phyloP scores from a whole-genome alignment of 2,329 filamentous ascomycete genomes.

The Trichothecium sympodiale region DNA sequence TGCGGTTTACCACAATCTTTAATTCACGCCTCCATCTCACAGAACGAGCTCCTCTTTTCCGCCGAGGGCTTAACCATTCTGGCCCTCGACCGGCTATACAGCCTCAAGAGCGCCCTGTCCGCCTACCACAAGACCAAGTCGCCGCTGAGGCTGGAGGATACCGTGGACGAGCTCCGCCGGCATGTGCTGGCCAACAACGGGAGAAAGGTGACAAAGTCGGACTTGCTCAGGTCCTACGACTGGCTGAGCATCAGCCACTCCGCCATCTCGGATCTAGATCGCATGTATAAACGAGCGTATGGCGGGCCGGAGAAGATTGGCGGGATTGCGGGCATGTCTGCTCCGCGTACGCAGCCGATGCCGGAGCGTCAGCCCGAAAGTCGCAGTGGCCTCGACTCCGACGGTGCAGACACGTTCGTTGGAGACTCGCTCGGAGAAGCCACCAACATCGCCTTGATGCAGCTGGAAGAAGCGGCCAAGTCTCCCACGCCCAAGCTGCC shows the following conservation, averaged over 20 bases:
- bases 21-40: slow-evolving; percentile 42
- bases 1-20: slow-evolving; percentile 39
- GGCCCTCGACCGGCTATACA: slow-evolving; percentile 51
- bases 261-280: slow-evolving; percentile 41
- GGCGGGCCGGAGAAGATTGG: slow-evolving; percentile 34
- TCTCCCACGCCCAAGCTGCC: slow-evolving; percentile 14
- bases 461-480: slow-evolving; percentile 11
- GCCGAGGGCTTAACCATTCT: slow-evolving; percentile 48
- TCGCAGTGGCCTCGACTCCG: neutral
- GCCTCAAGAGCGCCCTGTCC: slow-evolving; percentile 49
- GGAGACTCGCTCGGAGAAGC: neutral
- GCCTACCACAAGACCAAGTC: slow-evolving; percentile 39
- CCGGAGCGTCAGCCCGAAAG: neutral
- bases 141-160: slow-evolving; percentile 40
- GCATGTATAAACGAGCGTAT: slow-evolving; percentile 45
- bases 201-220: slow-evolving; percentile 34
- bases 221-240: slow-evolving; percentile 43
- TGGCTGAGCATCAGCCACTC: slow-evolving; percentile 41
- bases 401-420: neutral
- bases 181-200: slow-evolving; percentile 44
- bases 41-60: slow-evolving; percentile 51
- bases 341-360: neutral
- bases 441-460: slow-evolving; percentile 6
- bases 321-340: slow-evolving; percentile 30
- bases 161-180: slow-evolving; percentile 51